Conservation (phyloP, 2,329 filamentous ascomycete species). For the Colletotrichum australisinense region DNA sequence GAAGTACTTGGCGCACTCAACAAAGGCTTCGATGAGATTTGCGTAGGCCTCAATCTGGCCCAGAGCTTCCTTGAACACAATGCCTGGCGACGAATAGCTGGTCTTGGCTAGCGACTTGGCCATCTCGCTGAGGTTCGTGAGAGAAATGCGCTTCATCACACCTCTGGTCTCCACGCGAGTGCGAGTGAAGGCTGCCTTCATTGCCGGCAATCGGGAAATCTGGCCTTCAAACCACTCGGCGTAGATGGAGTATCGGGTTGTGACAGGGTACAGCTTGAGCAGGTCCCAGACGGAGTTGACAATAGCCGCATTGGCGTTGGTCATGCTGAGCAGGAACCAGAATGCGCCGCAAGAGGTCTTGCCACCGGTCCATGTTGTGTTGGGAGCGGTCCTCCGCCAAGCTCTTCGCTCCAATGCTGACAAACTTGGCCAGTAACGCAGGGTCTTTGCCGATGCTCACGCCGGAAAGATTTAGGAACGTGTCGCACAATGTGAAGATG, state of each 20-base stretch:
- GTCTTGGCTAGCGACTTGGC: conserved; percentile 90
- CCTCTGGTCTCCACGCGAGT: conserved; percentile 84
- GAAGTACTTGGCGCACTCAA: conserved; percentile 95
- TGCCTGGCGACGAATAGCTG: conserved; percentile 89
- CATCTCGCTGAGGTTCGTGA: conserved; percentile 88
- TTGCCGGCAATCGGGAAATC: conserved; percentile 80
- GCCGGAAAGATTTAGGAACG: conserved; percentile 86
- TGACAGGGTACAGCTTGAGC: conserved; percentile 80
- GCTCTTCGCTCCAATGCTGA: conserved; percentile 85
- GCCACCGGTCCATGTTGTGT: conserved; percentile 82
- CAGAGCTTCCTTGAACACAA: conserved; percentile 90
- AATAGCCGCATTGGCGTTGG: conserved; percentile 83
- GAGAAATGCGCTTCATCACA: conserved; percentile 88
- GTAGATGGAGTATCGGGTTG: conserved; percentile 87
- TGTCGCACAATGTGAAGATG: conserved; percentile 86
- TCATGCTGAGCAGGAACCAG: conserved; percentile 93
- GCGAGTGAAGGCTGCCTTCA: conserved; percentile 81
- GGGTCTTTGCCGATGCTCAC: conserved; percentile 90
- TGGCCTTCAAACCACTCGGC: conserved; percentile 90
- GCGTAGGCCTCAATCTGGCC: conserved; percentile 93
- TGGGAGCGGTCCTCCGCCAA: conserved; percentile 76
- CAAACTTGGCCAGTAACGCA: conserved; percentile 80
- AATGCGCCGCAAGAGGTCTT: conserved; percentile 83
- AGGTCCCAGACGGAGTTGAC: conserved; percentile 90
- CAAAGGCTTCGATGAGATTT: conserved; percentile 94